phyloP scores from a whole-genome alignment of 1,284 basidiomycete species.

The Leccinum fuscescens region DNA sequence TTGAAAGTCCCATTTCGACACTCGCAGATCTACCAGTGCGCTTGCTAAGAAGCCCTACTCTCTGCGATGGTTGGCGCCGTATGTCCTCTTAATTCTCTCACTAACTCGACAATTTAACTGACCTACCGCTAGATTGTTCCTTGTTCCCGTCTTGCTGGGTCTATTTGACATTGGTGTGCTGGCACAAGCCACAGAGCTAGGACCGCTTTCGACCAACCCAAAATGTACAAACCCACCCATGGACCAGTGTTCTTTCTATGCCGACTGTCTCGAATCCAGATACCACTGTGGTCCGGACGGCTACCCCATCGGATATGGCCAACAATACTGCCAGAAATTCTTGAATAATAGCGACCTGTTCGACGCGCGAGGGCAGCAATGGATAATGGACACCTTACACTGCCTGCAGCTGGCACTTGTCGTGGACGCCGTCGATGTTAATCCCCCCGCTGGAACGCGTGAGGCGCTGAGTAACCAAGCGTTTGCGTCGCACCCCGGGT shows the following conservation, averaged over 20 bases:
- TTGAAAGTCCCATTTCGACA: neutral
- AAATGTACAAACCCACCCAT: constrained; percentile 37
- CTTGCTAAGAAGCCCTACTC: neutral
- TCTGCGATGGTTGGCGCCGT: neutral
- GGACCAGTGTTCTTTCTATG: constrained; percentile 44
- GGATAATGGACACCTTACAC: constrained; percentile 47
- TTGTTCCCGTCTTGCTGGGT: neutral
- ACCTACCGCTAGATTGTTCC: neutral
- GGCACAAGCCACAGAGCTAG: neutral
- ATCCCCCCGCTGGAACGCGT: constrained; percentile 29
- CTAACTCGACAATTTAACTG: neutral
- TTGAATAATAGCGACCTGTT: constrained; percentile 29
- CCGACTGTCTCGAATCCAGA: constrained; percentile 41
- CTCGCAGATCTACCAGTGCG: neutral
- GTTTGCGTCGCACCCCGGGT: constrained; percentile 41
- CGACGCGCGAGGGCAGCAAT: constrained; percentile 35
- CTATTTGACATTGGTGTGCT: neutral
- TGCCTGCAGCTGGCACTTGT: constrained; percentile 44
- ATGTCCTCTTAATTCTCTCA: neutral
- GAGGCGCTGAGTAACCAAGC: constrained; percentile 35
- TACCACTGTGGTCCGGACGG: constrained; percentile 43
- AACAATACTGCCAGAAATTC: constrained; percentile 41
- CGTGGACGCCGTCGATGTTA: constrained; percentile 31
- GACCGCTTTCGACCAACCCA: constrained; percentile 21
- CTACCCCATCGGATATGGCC: constrained; percentile 43